Percentiles rank a stretch among this genome's conserved stretches.
These are phyloP conservation scores for Aureobasidium lini DNA, from an alignment of 2,329 filamentous ascomycete genomes.

Conservation along the genomic window DNA sequence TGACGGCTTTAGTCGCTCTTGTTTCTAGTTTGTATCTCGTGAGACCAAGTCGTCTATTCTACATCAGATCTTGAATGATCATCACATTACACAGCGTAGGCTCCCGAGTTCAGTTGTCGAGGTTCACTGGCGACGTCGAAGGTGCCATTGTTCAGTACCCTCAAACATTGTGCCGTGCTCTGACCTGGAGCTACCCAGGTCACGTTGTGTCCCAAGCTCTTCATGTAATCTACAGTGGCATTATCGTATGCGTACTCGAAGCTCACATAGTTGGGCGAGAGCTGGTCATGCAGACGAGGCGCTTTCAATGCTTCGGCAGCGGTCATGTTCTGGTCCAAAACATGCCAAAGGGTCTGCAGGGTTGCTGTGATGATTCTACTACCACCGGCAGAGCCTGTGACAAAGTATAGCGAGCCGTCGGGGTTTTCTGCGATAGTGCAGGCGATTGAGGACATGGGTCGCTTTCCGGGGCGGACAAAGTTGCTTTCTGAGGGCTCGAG, in stretches of 20 bases:
- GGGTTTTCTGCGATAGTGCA: constrained; percentile 67
- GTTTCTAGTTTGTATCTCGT: too few species aligned
- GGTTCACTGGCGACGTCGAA: constrained; percentile 76
- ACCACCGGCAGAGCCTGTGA: constrained; percentile 71
- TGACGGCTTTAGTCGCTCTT: too few species aligned
- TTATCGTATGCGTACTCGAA: constrained; percentile 67
- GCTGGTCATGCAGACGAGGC: constrained; percentile 73
- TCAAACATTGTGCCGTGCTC: constrained; percentile 66
- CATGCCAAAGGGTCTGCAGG: constrained; percentile 64
- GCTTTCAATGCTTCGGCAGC: constrained; percentile 54
- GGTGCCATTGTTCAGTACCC: constrained; percentile 52
- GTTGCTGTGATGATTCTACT: constrained; percentile 77
- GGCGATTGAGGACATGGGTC: constrained; percentile 74
- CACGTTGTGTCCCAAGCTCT: constrained; percentile 60
- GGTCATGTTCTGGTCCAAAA: constrained; percentile 58
- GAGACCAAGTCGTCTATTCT: too few species aligned
- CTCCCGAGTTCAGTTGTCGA: constrained; percentile 63
- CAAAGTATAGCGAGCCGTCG: constrained; percentile 58
- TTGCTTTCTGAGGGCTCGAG: constrained; percentile 74
- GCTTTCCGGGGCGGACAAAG: constrained; percentile 72
- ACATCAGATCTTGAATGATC: too few species aligned
- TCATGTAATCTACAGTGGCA: constrained; percentile 55
- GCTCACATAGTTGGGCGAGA: constrained; percentile 60
- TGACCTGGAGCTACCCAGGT: constrained; percentile 56
- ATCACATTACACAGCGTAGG: constrained; percentile 43